These are phyloP conservation scores for Rhodotorula sp. DNA, from an alignment of 1,284 basidiomycete species.

Conservation along the genomic window DNA sequence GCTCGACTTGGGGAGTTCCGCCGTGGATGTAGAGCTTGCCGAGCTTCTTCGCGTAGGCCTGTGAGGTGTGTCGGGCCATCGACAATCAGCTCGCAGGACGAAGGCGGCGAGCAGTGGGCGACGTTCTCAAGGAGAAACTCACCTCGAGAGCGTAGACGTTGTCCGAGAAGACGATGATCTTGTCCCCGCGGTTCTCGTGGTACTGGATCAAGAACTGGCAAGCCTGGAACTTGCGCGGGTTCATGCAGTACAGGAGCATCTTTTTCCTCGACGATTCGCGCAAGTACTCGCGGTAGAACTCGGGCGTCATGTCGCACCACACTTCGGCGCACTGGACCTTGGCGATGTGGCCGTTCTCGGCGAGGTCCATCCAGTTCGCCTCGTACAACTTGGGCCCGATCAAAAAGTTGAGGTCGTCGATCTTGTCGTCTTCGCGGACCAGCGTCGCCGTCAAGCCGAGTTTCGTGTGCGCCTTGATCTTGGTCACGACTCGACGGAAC, in stretches of 20 bases:
- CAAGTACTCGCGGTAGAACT: slow-evolving; percentile 98
- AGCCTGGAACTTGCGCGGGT: slow-evolving; percentile 98
- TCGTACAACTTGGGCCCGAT: slow-evolving; percentile 99
- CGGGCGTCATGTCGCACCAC: slow-evolving; percentile 99
- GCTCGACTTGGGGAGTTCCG: slow-evolving; percentile 89
- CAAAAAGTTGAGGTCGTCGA: slow-evolving; percentile 96
- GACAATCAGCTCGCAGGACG: background rate
- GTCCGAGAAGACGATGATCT: slow-evolving; percentile 99
- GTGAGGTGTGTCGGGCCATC: slow-evolving; percentile 5
- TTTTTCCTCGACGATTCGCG: slow-evolving; percentile 82
- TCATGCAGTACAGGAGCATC: slow-evolving; percentile 99
- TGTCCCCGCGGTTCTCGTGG: slow-evolving; percentile 96
- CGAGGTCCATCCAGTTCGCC: slow-evolving; percentile 99
- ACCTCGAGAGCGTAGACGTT: slow-evolving; percentile 97
- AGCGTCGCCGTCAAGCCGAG: slow-evolving; percentile 93
- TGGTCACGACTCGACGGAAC: slow-evolving; percentile 93
- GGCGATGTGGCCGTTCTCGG: slow-evolving; percentile 97
- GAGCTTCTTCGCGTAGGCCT: slow-evolving; percentile 94
- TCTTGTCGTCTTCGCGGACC: slow-evolving; percentile 98
- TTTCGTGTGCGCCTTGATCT: slow-evolving; percentile 96
- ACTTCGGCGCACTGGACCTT: slow-evolving; percentile 99
- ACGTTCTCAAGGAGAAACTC: slow-evolving; percentile 41
- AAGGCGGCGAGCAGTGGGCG: background rate
- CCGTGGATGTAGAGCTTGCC: slow-evolving; percentile 93
- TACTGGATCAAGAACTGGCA: slow-evolving; percentile 99